phyloP scores from a whole-genome alignment of 129 eudicot species.

The Sambucus nigra region DNA sequence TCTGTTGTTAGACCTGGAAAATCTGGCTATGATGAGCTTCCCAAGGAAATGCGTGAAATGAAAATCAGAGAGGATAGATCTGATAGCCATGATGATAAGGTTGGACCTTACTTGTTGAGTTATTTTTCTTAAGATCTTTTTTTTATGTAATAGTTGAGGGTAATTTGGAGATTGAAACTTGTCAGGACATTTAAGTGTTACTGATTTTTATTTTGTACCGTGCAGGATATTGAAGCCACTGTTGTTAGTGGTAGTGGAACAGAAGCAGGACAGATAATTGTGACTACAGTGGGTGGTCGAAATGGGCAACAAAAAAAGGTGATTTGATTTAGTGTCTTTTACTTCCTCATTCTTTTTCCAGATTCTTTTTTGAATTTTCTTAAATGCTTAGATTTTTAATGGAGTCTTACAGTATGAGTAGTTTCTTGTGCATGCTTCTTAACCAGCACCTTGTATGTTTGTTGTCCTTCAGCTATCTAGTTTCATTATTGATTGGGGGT shows the following conservation, averaged over 20 bases:
- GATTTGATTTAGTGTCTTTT: neutral
- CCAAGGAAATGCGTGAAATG: constrained; percentile 58
- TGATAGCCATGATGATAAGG: constrained; percentile 38
- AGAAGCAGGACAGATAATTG: constrained; percentile 84
- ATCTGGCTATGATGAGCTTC: constrained; percentile 46
- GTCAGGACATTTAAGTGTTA: neutral
- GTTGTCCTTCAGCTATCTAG: too few relatives aligned
- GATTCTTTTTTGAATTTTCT: neutral
- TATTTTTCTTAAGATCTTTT: neutral
- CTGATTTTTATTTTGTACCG: constrained; percentile 5
- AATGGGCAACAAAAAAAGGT: constrained; percentile 96
- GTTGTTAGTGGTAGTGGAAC: constrained; percentile 76
- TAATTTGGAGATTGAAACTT: neutral
- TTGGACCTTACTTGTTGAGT: constrained; percentile 9
- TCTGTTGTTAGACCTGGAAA: constrained; percentile 31
- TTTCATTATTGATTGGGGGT: neutral
- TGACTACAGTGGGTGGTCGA: constrained; percentile 68
- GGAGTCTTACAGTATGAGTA: neutral
- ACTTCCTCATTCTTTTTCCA: neutral
- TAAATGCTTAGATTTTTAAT: neutral
- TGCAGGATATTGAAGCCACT: constrained; percentile 69
- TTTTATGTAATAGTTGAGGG: neutral
- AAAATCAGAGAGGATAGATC: constrained; percentile 52
- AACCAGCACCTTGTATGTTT: too few relatives aligned
- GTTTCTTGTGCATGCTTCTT: neutral